Percentiles rank a stretch among this genome's conserved stretches.
These are phyloP conservation scores for Kregervanrija delftensis DNA, from an alignment of 805 yeast genomes.

Conservation along the genomic window DNA sequence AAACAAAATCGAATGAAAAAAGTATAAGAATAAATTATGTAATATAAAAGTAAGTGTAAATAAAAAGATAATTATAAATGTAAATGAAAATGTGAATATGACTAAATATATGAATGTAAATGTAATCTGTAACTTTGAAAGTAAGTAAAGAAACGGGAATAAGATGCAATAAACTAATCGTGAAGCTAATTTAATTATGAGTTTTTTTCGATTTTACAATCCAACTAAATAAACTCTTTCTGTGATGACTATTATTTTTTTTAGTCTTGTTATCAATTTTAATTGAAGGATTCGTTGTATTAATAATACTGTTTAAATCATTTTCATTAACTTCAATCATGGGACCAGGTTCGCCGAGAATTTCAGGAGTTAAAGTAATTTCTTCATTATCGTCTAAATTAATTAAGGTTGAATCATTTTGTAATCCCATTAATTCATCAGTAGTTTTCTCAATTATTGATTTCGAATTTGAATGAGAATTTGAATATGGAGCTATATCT, in stretches of 20 bases:
- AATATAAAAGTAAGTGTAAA: too few relatives aligned
- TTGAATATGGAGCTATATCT: not conserved
- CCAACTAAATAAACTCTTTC: conserved; percentile 7
- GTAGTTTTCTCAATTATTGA: conserved; percentile 24
- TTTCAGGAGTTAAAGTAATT: conserved; percentile 20
- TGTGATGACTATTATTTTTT: not conserved
- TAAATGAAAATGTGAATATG: too few relatives aligned
- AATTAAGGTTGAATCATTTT: conserved; percentile 18
- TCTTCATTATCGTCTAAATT: conserved; percentile 13
- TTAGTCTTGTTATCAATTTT: not conserved
- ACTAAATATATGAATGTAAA: too few relatives aligned
- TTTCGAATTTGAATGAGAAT: conserved; percentile 1
- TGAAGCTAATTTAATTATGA: not conserved
- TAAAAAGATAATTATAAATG: too few relatives aligned
- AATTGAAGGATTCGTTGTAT: not conserved
- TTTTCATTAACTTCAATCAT: conserved; percentile 17
- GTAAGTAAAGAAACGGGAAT: too few relatives aligned
- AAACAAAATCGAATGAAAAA: too few relatives aligned
- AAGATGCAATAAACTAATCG: too few relatives aligned
- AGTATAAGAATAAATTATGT: too few relatives aligned
- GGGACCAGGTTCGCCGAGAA: conserved; percentile 31
- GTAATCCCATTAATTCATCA: conserved; percentile 21
- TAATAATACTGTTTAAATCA: conserved; percentile 1
- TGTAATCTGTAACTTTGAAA: too few relatives aligned
- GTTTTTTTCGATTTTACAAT: conserved; percentile 6